phyloP scores from a whole-genome alignment of 306 rosid genomes.

The Sesbania bispinosa region DNA sequence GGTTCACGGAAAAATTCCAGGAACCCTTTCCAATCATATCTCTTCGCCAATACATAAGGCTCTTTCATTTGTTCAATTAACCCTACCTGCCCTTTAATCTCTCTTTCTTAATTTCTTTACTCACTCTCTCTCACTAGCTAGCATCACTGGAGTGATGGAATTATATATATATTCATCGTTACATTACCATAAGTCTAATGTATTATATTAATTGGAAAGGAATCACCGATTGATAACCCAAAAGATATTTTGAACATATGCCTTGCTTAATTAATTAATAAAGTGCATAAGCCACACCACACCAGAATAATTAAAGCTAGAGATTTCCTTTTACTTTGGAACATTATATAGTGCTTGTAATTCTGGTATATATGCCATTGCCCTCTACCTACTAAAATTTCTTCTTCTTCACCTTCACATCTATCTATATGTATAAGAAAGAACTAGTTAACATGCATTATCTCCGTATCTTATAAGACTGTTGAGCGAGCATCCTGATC shows the following conservation, averaged over 20 bases:
- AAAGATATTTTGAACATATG: slow-evolving; percentile 14
- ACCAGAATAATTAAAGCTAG: slow-evolving; percentile 14
- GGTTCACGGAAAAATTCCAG: neutral
- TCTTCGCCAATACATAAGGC: slow-evolving; percentile 28
- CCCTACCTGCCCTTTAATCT: neutral
- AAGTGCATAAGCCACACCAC: neutral
- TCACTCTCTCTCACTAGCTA: neutral
- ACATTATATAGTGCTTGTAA: no score
- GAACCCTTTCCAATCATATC: slow-evolving; percentile 25
- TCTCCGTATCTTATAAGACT: no score
- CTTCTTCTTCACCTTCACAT: no score
- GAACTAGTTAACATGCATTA: no score
- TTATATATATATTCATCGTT: neutral
- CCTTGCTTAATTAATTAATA: slow-evolving; percentile 25
- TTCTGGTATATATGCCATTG: no score
- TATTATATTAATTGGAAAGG: neutral
- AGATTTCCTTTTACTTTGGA: slow-evolving; percentile 7
- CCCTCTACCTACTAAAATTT: no score
- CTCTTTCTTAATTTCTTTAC: no score
- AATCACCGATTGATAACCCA: neutral
- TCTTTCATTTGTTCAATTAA: slow-evolving; percentile 18
- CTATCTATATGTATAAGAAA: no score
- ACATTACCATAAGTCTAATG: no score
- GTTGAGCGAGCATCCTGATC: no score
- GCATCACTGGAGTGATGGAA: neutral